phyloP scores from a whole-genome alignment of 495 filamentous ascomycete species.

The Hapsidospora chrysogenum region DNA sequence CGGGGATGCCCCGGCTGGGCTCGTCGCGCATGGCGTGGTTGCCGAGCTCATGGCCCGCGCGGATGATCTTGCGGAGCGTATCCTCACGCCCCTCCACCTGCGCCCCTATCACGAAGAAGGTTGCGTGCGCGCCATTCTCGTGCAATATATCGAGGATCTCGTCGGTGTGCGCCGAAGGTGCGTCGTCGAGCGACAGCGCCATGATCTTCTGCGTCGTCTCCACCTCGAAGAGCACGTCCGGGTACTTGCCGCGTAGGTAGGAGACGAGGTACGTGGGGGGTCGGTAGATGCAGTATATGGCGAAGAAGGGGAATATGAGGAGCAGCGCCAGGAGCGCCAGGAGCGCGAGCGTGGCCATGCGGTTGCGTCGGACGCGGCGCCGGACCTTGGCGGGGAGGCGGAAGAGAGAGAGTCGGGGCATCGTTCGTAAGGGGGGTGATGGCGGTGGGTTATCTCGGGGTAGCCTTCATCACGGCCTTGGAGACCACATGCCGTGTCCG shows the following conservation, averaged over 20 bases:
- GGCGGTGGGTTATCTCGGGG: too few species aligned
- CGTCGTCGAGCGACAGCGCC: conserved; percentile 75
- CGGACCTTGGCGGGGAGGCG: conserved; percentile 32
- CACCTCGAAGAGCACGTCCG: conserved; percentile 59
- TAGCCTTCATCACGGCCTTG: too few species aligned
- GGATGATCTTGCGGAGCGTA: conserved; percentile 42
- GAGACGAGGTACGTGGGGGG: conserved; percentile 49
- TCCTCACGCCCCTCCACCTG: conserved; percentile 48
- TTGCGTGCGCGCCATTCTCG: conserved; percentile 40
- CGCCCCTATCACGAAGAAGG: conserved; percentile 65
- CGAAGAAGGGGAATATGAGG: conserved; percentile 29
- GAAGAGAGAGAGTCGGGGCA: conserved; percentile 26
- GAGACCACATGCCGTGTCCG: too few species aligned
- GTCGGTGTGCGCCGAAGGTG: conserved; percentile 54
- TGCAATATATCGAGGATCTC: conserved; percentile 50
- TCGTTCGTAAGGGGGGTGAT: too few species aligned
- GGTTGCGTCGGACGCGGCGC: conserved; percentile 35
- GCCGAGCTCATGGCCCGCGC: conserved; percentile 50
- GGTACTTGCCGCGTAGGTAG: conserved; percentile 52
- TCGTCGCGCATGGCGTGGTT: conserved; percentile 84
- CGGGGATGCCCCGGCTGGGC: conserved; percentile 32
- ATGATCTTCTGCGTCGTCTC: conserved; percentile 39
- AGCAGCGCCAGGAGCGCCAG: conserved; percentile 29
- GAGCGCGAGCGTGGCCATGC: conserved; percentile 36
- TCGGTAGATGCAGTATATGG: conserved; percentile 56